Evolutionary conservation across 495 filamentous ascomycete genomes (phyloP).

Genomic region (Hyaloscypha bicolor): DNA sequence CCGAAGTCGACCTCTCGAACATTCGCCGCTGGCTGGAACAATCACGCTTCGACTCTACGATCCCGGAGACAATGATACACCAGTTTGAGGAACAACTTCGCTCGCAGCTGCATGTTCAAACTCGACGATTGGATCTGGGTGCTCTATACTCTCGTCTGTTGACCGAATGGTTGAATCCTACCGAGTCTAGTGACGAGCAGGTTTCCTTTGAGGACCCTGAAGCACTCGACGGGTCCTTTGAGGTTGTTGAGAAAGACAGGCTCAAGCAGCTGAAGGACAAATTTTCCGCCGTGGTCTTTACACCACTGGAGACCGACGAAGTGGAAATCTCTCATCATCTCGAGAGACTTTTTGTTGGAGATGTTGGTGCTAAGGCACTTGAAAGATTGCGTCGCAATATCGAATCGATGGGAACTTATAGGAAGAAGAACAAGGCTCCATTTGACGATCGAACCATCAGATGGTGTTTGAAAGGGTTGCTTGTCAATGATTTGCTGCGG

Average conservation of each 20-base stretch:
- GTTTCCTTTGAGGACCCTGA: constrained; percentile 16
- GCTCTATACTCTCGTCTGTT: constrained; percentile 63
- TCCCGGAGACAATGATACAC: constrained; percentile 37
- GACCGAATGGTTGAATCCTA: constrained; percentile 60
- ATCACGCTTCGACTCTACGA: constrained; percentile 42
- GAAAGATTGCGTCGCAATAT: constrained; percentile 28
- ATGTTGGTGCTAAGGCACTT: constrained; percentile 40
- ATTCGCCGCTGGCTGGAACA: constrained; percentile 41
- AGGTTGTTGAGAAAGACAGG: constrained; percentile 47
- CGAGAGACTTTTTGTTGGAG: constrained; percentile 49
- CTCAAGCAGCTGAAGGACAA: constrained; percentile 51
- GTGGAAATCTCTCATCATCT: constrained; percentile 53
- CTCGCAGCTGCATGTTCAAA: constrained; percentile 46
- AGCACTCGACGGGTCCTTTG: constrained; percentile 35
- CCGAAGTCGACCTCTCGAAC: constrained; percentile 34
- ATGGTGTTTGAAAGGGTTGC: constrained; percentile 52
- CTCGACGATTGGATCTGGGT: constrained; percentile 59
- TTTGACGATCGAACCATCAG: constrained; percentile 36
- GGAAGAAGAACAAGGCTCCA: constrained; percentile 31
- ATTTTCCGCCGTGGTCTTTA: constrained; percentile 65
- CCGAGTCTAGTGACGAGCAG: constrained; percentile 20
- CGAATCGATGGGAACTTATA: background rate
- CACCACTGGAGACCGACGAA: constrained; percentile 47
- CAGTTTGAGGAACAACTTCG: constrained; percentile 45
- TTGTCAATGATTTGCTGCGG: constrained; percentile 58